A percentile compares a stretch with the other conserved stretches of the same genome.
phyloP scores from a whole-genome alignment of 768 basidiomycete genomes.

The Lentinula guzmanii region DNA sequence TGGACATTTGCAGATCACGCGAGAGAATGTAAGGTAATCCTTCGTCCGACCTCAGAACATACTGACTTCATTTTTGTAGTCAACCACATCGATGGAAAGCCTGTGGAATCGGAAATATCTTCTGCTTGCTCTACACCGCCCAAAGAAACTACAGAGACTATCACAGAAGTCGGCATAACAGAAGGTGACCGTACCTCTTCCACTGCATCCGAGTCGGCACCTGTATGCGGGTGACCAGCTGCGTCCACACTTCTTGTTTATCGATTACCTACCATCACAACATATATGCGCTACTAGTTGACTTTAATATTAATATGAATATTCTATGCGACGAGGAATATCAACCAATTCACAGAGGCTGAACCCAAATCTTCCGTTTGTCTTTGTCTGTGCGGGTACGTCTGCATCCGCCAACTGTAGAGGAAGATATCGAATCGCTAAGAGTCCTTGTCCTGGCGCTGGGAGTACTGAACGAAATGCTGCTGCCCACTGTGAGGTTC shows the following conservation, averaged over 20 bases:
- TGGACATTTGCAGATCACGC: conserved; percentile 49
- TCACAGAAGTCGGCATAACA: neutral
- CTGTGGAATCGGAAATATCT: neutral
- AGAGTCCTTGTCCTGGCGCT: too few relatives aligned
- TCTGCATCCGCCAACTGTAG: neutral
- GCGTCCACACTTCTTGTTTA: neutral
- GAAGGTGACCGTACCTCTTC: neutral
- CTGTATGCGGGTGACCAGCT: neutral
- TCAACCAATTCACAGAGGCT: neutral
- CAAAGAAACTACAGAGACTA: neutral
- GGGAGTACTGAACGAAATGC: too few relatives aligned
- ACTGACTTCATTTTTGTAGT: conserved; percentile 17
- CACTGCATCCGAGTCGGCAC: neutral
- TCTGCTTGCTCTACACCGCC: neutral
- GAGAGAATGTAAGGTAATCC: conserved; percentile 56
- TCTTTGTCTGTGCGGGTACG: neutral
- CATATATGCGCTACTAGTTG: neutral
- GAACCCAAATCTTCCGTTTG: neutral
- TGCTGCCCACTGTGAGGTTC: too few relatives aligned
- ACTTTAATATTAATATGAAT: neutral
- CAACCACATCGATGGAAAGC: conserved; percentile 29
- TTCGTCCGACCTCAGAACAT: conserved; percentile 1
- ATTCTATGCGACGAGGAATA: neutral
- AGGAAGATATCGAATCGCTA: too few relatives aligned
- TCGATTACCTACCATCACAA: neutral